phyloP scores from a whole-genome alignment of 1,139 yeast genomes.

The Lodderomyces orthopsilosis region DNA sequence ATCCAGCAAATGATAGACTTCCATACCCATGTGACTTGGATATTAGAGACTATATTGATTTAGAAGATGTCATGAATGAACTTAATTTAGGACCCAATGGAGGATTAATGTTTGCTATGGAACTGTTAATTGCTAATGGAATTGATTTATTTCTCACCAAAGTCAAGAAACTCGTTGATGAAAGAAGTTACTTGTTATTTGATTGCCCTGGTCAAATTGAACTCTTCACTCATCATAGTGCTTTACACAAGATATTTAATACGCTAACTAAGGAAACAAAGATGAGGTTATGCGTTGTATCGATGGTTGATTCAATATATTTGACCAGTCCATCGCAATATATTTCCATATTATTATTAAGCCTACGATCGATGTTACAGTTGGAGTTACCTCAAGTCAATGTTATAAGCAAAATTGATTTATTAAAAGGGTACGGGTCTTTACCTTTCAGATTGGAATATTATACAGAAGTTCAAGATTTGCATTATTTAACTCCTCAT shows the following conservation, averaged over 20 bases:
- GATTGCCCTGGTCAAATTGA: conserved; percentile 72
- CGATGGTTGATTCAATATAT: conserved; percentile 81
- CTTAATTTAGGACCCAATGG: conserved; percentile 90
- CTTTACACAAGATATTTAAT: conserved; percentile 38
- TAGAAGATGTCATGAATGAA: conserved; percentile 89
- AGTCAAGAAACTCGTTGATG: conserved; percentile 54
- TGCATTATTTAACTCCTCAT: conserved; percentile 64
- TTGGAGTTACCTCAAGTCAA: conserved; percentile 46
- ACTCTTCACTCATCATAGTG: conserved; percentile 45
- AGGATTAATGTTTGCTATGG: conserved; percentile 86
- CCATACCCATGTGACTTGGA: conserved; percentile 86
- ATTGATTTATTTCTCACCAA: conserved; percentile 52
- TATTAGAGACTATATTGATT: conserved; percentile 79
- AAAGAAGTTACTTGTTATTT: conserved; percentile 71
- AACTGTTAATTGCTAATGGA: conserved; percentile 45
- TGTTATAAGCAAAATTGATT: conserved; percentile 80
- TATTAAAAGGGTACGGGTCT: conserved; percentile 57
- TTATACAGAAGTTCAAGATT: conserved; percentile 90
- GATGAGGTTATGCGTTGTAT: conserved; percentile 80
- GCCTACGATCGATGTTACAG: conserved; percentile 64
- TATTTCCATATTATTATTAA: conserved; percentile 75
- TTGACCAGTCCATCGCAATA: conserved; percentile 88
- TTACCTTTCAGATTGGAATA: conserved; percentile 75
- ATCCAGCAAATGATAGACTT: conserved; percentile 87
- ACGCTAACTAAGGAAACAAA: conserved; percentile 46